Evolutionary conservation across 148 eudicot species (phyloP).

Genomic region (Camellia lanceoleosa): DNA sequence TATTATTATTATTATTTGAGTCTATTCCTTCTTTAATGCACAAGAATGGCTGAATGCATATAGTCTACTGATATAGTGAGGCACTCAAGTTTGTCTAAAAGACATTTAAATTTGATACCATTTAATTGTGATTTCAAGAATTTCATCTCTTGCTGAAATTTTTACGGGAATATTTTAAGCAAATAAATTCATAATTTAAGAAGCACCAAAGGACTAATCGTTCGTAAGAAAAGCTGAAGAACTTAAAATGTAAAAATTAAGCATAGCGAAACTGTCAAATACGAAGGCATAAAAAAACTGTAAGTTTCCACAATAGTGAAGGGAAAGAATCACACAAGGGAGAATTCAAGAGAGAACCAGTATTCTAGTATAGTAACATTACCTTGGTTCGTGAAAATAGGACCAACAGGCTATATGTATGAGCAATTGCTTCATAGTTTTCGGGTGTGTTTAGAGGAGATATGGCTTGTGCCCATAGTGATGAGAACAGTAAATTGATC

Average conservation of each 20-base stretch:
- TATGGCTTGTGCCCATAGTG: constrained; percentile 61
- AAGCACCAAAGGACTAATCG: background rate
- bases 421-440: constrained; percentile 67
- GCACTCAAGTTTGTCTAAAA: background rate
- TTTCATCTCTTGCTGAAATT: background rate
- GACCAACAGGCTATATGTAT: constrained; percentile 56
- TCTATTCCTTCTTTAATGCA: too few species aligned
- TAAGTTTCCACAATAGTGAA: background rate
- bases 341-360: background rate
- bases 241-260: too few species aligned
- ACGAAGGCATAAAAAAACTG: background rate
- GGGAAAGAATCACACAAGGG: background rate
- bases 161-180: background rate
- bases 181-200: background rate
- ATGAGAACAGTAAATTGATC: constrained; percentile 52
- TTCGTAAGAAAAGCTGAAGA: background rate
- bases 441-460: constrained; percentile 52
- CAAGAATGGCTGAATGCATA: too few species aligned
- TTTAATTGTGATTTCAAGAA: background rate
- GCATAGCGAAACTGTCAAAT: background rate
- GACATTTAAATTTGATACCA: background rate
- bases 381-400: constrained; percentile 59
- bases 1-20: too few species aligned
- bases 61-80: background rate
- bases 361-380: background rate